These are phyloP conservation scores for Seiridium unicorne DNA, from an alignment of 2,329 filamentous ascomycete species.

Conservation along the genomic window DNA sequence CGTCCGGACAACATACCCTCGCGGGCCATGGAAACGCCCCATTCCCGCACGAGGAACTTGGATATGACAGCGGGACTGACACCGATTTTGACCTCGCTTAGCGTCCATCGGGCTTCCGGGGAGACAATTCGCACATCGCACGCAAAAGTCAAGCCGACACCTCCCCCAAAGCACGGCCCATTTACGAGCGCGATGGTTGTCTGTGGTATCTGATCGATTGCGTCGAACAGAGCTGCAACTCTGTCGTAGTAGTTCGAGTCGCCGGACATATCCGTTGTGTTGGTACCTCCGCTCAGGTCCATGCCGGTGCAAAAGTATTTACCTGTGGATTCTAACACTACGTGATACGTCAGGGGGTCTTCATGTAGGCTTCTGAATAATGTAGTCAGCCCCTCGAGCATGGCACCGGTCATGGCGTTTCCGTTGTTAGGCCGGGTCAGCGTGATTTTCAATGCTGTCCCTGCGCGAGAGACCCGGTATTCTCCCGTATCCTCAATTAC, in stretches of 20 bases:
- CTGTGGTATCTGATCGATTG: constrained; percentile 36
- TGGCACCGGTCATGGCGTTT: constrained; percentile 34
- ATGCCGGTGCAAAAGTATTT: constrained; percentile 41
- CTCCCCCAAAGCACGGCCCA: constrained; percentile 40
- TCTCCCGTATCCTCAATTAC: not conserved
- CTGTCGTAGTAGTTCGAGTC: constrained; percentile 19
- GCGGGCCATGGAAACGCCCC: constrained; percentile 32
- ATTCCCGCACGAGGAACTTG: constrained; percentile 36
- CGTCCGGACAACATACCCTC: constrained; percentile 30
- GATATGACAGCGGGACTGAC: constrained; percentile 37
- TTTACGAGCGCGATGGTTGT: constrained; percentile 39
- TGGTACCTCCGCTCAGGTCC: constrained; percentile 26
- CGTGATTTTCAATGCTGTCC: constrained; percentile 17
- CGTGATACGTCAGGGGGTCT: constrained; percentile 28
- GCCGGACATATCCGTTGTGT: constrained; percentile 3
- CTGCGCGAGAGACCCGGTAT: constrained; percentile 25
- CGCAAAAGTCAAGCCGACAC: constrained; percentile 39
- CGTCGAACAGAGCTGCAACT: constrained; percentile 21
- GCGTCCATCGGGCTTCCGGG: constrained; percentile 20
- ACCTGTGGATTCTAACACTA: constrained; percentile 33
- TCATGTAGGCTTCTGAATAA: constrained; percentile 22
- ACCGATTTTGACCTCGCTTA: constrained; percentile 39
- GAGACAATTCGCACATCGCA: constrained; percentile 35
- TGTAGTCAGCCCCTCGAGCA: constrained; percentile 30
- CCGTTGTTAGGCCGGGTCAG: constrained; percentile 35